Conservation (phyloP, 129 eudicot species). For the Tanacetum coccineum region DNA sequence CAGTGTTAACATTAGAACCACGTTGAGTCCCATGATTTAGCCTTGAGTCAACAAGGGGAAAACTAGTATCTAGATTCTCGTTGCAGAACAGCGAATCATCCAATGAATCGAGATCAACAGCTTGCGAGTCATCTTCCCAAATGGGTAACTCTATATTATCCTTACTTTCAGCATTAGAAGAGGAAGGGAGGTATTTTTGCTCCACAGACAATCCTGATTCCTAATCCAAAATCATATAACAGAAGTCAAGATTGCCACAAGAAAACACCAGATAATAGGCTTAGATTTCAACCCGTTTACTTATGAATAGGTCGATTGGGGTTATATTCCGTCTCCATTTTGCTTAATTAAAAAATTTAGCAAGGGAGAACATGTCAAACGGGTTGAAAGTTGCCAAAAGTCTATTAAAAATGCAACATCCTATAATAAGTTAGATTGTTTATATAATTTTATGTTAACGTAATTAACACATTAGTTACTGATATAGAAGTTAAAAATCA, state of each 20-base stretch:
- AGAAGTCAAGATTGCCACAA: constrained; percentile 11
- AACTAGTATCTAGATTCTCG: constrained; percentile 45
- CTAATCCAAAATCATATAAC: constrained; percentile 30
- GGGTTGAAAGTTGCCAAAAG: background rate
- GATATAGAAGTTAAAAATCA: no score
- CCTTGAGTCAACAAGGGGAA: constrained; percentile 15
- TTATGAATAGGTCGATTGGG: background rate
- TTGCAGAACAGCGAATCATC: constrained; percentile 48
- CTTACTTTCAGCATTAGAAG: constrained; percentile 27
- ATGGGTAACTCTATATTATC: constrained; percentile 25
- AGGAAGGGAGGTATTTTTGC: constrained; percentile 26
- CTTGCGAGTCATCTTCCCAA: constrained; percentile 58
- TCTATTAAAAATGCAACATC: background rate
- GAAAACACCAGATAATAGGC: background rate
- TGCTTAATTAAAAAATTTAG: background rate
- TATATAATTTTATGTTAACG: background rate
- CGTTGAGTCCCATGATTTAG: constrained; percentile 19
- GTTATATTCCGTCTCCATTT: no score
- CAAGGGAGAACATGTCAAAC: background rate
- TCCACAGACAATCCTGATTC: constrained; percentile 31
- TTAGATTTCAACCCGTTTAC: background rate
- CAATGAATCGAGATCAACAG: constrained; percentile 30
- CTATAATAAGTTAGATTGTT: background rate
- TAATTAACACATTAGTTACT: background rate
- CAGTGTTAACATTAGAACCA: constrained; percentile 15